These are phyloP conservation scores for Coniochaeta prunicola DNA, from an alignment of 2,329 filamentous ascomycete species.

Conservation along the genomic window DNA sequence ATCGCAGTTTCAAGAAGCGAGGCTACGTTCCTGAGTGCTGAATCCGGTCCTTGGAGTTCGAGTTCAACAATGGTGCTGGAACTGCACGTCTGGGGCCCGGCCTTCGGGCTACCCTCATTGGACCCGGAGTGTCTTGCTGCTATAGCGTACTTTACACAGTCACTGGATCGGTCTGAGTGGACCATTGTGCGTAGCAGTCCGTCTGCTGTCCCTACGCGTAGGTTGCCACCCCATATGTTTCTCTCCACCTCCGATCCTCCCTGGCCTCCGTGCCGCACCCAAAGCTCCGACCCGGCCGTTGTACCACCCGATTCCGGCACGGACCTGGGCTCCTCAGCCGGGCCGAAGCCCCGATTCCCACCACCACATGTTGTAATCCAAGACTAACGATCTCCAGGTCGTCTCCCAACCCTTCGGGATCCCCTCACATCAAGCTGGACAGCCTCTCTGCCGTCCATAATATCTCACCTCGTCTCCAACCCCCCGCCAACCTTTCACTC, in stretches of 20 bases:
- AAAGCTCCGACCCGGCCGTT: constrained; percentile 2
- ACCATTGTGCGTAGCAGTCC: constrained; percentile 65
- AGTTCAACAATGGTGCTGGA: constrained; percentile 38
- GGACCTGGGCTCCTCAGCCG: not conserved
- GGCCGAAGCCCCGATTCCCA: not conserved
- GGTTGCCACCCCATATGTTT: constrained; percentile 28
- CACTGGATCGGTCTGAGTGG: constrained; percentile 55
- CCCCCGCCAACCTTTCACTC: constrained; percentile 18
- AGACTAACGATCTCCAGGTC: constrained; percentile 29
- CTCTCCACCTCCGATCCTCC: constrained; percentile 6
- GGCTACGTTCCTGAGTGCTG: not conserved
- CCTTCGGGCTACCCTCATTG: constrained; percentile 82
- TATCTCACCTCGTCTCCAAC: constrained; percentile 41
- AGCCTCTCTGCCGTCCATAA: constrained; percentile 55
- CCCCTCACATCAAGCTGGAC: constrained; percentile 42
- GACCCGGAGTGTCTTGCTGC: constrained; percentile 85
- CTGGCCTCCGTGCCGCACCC: not conserved
- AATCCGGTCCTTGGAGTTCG: not conserved
- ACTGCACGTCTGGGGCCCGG: constrained; percentile 85
- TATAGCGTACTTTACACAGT: constrained; percentile 66
- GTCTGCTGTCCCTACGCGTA: constrained; percentile 63
- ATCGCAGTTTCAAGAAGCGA: not conserved
- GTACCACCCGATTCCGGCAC: not conserved
- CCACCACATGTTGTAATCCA: not conserved
- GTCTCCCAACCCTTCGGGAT: constrained; percentile 48